Base-by-base conservation (phyloP, 2,329 filamentous ascomycete genomes). In the Emericellopsis cladophorae region DNA sequence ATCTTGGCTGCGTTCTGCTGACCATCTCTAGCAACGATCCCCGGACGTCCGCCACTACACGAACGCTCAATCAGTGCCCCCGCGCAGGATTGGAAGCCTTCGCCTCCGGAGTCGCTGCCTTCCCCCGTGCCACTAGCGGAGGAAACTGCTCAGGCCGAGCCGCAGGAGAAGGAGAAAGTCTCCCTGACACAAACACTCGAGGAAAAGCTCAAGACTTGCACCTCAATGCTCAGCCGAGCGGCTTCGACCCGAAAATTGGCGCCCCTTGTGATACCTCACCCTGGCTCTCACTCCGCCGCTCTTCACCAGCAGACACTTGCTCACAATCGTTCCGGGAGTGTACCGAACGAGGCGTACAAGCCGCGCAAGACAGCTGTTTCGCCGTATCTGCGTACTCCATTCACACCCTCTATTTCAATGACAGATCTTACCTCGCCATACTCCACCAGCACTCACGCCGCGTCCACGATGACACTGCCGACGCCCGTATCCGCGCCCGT, bases 1-100 rank as follows among this genome's bases (percentile, higher is more conserved):
- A 31, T 7, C 15, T 16, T 40, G 14, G 32, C 24, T n/a, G 15
- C 22, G 26, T 31, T 36, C 22, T 32, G 47, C 48, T 57, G 22
- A 16, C 32, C 7, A 53, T 39, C 32, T 36, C 3, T 47, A 81
- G 78, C 79, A 46, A 82, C 79, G 23, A 80, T 83, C 48, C 79
- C 79, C 29, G 78, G 77, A 33, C 70, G 76, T 7, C 77, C 76
- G 42, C 67, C 78, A 29, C 57, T 81, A 22, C 76, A 81, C 48
- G 78, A 81, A 58, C 69, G 77, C 42, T 81, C 77, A 31, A 71
- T 68, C 43, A 80, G 75, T 54, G 73, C 74, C n/a, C 75, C 77
- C 2, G 69, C 69, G 8, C 60, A 65, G 45, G 66, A 61, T 40
- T 66, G 66, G 61, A 66, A 65, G 47, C 64, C 67, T 38, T 61